A percentile compares a stretch with the other conserved stretches of the same genome.
Conservation (phyloP, 495 filamentous ascomycete species). For the Aspergillus sclerotiicarbonarius region DNA sequence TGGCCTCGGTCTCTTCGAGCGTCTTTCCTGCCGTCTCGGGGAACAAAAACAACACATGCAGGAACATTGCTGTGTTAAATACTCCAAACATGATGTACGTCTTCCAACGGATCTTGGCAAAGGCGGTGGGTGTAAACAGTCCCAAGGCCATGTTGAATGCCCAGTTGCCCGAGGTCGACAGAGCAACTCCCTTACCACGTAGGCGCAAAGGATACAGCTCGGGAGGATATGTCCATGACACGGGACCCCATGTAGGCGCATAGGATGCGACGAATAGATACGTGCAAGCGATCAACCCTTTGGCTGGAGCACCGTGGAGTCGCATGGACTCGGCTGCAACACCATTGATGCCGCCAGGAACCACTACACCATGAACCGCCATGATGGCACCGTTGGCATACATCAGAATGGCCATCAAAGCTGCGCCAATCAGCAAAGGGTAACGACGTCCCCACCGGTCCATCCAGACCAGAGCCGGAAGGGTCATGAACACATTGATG, state of each 20-base stretch:
- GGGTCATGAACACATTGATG: constrained; percentile 52
- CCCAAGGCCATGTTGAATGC: constrained; percentile 74
- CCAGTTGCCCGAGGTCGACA: constrained; percentile 71
- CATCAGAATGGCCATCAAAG: constrained; percentile 68
- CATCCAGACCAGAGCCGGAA: constrained; percentile 55
- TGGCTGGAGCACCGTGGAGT: constrained; percentile 41
- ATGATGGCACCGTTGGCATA: constrained; percentile 67
- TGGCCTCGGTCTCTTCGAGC: constrained; percentile 64
- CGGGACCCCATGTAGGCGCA: constrained; percentile 58
- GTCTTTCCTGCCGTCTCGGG: constrained; percentile 70
- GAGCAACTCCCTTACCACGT: constrained; percentile 62
- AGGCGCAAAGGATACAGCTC: constrained; percentile 65
- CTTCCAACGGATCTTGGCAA: constrained; percentile 71
- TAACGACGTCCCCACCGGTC: constrained; percentile 63
- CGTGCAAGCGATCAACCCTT: constrained; percentile 61
- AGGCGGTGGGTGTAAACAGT: constrained; percentile 67
- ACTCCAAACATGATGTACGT: constrained; percentile 74
- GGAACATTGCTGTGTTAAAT: constrained; percentile 60
- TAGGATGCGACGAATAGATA: constrained; percentile 60
- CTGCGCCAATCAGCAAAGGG: constrained; percentile 61
- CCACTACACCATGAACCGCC: constrained; percentile 49
- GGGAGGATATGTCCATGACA: constrained; percentile 63
- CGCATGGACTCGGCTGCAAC: constrained; percentile 35
- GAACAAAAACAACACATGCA: constrained; percentile 66
- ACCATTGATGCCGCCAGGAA: constrained; percentile 42